Evolutionary conservation across 2,329 filamentous ascomycete genomes (phyloP).

Genomic region (Fusarium marasasianum): DNA sequence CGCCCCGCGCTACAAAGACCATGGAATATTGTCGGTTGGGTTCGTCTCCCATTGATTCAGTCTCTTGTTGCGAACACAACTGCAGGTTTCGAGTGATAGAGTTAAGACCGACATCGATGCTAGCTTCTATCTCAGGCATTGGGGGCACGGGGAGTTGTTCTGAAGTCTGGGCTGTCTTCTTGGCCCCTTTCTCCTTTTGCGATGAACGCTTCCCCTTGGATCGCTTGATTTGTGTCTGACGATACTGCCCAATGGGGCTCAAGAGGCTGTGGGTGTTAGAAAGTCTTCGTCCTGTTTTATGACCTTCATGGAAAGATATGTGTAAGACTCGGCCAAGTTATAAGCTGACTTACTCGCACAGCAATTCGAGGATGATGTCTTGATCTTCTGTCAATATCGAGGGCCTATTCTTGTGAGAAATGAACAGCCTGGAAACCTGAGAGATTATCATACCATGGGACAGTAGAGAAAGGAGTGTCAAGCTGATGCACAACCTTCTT

Average conservation of each 20-base stretch:
- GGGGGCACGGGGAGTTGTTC: conserved; percentile 46
- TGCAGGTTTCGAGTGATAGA: conserved; percentile 70
- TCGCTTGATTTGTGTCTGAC: conserved; percentile 59
- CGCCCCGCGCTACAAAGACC: conserved; percentile 67
- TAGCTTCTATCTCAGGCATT: conserved; percentile 62
- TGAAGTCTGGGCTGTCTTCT: conserved; percentile 32
- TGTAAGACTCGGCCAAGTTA: background rate
- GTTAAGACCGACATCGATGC: conserved; percentile 72
- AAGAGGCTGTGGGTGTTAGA: conserved; percentile 60
- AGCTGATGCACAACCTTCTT: conserved; percentile 72
- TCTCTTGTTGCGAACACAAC: conserved; percentile 43
- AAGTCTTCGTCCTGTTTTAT: background rate
- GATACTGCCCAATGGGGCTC: conserved; percentile 70
- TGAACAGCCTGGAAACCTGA: background rate
- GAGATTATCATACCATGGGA: conserved; percentile 62
- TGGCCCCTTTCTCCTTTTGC: conserved; percentile 59
- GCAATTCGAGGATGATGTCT: conserved; percentile 70
- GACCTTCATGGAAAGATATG: background rate
- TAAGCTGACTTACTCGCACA: conserved; percentile 65
- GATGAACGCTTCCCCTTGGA: conserved; percentile 69
- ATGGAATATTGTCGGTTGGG: conserved; percentile 53
- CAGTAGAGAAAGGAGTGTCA: conserved; percentile 70
- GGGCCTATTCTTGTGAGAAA: conserved; percentile 61
- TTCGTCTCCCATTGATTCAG: background rate
- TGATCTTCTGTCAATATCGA: conserved; percentile 66